Conservation (phyloP, 352 stramenopile genomes). For the Pythium scleroteichum region DNA sequence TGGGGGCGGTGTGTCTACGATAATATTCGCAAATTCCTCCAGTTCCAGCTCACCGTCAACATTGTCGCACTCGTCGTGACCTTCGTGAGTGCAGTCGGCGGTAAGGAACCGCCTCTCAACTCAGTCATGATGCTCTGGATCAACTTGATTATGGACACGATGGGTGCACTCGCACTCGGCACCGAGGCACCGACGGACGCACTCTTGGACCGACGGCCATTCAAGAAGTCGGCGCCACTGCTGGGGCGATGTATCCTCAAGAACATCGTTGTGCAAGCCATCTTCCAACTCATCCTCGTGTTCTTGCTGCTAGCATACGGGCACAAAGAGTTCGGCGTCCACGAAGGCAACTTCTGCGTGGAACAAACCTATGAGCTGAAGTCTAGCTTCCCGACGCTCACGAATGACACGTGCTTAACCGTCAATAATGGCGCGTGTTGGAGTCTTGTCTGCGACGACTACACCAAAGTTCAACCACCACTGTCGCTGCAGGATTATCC, state of each 20-base stretch:
- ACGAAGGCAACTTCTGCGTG: constrained; percentile 59
- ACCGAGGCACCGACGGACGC: constrained; percentile 69
- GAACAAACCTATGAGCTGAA: constrained; percentile 48
- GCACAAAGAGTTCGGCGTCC: constrained; percentile 55
- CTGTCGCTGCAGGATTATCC: constrained; percentile 48
- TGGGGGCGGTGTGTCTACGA: constrained; percentile 85
- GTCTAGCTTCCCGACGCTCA: constrained; percentile 43
- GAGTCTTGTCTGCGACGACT: constrained; percentile 64
- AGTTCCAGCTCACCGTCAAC: constrained; percentile 86
- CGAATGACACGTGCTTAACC: constrained; percentile 43
- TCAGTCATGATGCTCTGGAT: constrained; percentile 91
- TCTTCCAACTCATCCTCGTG: constrained; percentile 83
- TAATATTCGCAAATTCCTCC: constrained; percentile 85
- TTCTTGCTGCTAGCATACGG: constrained; percentile 77
- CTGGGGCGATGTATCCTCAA: constrained; percentile 71
- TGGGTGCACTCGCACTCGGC: constrained; percentile 69
- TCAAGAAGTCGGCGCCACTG: constrained; percentile 65
- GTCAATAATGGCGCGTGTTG: constrained; percentile 45
- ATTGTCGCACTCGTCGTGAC: constrained; percentile 79
- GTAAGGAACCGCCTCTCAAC: constrained; percentile 79
- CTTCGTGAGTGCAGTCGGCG: constrained; percentile 80
- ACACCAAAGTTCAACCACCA: constrained; percentile 37
- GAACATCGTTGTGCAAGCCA: constrained; percentile 69
- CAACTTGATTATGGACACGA: constrained; percentile 88
- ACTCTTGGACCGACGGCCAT: constrained; percentile 64